Conservation (phyloP, 148 eudicot species). For the Beta vulgaris region DNA sequence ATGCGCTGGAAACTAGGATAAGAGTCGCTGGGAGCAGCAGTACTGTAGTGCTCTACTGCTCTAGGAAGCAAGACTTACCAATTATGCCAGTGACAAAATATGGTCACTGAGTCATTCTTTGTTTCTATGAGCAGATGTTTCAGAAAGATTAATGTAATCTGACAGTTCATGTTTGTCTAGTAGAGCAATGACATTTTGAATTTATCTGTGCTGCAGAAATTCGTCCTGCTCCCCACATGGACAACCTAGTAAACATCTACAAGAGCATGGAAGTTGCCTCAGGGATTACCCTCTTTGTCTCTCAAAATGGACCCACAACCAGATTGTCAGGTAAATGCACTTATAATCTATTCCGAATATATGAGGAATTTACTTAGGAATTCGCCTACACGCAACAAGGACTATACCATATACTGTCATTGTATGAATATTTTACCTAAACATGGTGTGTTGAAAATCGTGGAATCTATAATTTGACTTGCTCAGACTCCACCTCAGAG, state of each 20-base stretch:
- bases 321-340: constrained; percentile 44
- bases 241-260: constrained; percentile 78
- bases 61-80: too few species aligned
- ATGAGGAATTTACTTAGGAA: neutral
- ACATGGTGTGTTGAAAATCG: too few species aligned
- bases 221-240: constrained; percentile 98
- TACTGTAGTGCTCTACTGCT: too few species aligned
- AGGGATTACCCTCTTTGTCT: constrained; percentile 57
- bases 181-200: neutral
- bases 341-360: neutral
- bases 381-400: too few species aligned
- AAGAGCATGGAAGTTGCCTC: constrained; percentile 82
- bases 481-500: neutral
- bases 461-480: too few species aligned
- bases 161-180: neutral
- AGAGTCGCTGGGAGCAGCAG: too few species aligned
- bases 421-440: neutral
- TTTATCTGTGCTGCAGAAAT: constrained; percentile 48
- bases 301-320: constrained; percentile 44
- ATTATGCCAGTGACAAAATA: too few species aligned
- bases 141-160: too few species aligned
- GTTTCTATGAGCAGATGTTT: too few species aligned
- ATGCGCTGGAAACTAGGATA: too few species aligned
- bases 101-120: too few species aligned
- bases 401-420: too few species aligned